Evolutionary conservation across 2,329 filamentous ascomycete species (phyloP).

Genomic region (Arthrocladium fulminans): DNA sequence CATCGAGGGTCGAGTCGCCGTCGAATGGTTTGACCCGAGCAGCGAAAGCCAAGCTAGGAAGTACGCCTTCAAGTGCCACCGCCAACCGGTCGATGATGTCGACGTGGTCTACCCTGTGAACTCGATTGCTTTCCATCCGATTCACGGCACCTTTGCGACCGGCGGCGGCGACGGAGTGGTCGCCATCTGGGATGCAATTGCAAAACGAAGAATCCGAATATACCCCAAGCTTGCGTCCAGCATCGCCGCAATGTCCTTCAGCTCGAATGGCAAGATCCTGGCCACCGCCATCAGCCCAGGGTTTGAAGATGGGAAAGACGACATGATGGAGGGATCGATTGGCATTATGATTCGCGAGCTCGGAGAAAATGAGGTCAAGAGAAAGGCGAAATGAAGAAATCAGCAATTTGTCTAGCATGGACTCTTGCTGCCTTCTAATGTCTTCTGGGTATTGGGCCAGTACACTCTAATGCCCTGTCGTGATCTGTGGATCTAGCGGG

Average conservation of each 20-base stretch:
- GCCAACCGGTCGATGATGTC: constrained; percentile 58
- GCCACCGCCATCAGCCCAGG: constrained; percentile 76
- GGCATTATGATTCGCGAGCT: constrained; percentile 76
- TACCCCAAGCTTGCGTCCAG: constrained; percentile 77
- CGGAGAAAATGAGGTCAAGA: constrained; percentile 77
- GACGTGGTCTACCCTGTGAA: constrained; percentile 91
- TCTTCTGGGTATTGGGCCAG: no score
- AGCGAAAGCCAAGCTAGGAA: constrained; percentile 81
- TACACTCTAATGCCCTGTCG: not conserved
- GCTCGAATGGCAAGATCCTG: constrained; percentile 64
- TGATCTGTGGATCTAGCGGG: constrained; percentile 10
- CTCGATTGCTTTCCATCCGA: constrained; percentile 76
- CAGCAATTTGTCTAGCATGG: not conserved
- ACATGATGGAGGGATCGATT: constrained; percentile 60
- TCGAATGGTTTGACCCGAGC: constrained; percentile 95
- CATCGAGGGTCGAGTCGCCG: constrained; percentile 91
- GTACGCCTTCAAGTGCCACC: constrained; percentile 98
- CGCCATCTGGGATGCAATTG: constrained; percentile 85
- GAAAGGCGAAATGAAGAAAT: constrained; percentile 61
- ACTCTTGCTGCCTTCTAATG: no score
- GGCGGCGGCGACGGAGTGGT: constrained; percentile 86
- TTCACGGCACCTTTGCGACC: constrained; percentile 74
- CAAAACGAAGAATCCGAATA: constrained; percentile 80
- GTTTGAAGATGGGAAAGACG: constrained; percentile 78
- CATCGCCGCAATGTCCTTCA: constrained; percentile 70